Conservation (phyloP, 2,329 filamentous ascomycete genomes). For the Alternaria dauci region DNA sequence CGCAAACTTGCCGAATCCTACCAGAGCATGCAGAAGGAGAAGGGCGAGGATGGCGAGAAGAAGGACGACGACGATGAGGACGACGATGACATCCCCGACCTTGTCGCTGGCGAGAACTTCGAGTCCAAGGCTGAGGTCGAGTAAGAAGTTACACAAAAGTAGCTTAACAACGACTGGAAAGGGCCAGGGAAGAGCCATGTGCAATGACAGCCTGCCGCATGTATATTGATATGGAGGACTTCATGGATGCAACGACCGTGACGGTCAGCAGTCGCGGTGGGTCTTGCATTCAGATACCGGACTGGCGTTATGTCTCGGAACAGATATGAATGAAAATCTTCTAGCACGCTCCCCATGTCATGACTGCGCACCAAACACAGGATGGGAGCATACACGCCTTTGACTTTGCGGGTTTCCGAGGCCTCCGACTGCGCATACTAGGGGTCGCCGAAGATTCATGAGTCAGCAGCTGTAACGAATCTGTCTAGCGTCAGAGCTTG, state of each 20-base stretch:
- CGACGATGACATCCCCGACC: constrained; percentile 91
- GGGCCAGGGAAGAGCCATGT: constrained; percentile 26
- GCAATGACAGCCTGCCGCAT: constrained; percentile 33
- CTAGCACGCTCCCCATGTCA: constrained; percentile 30
- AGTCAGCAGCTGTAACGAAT: not conserved
- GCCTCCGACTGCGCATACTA: not conserved
- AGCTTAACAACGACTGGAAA: constrained; percentile 27
- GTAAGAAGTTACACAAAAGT: constrained; percentile 59
- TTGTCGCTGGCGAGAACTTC: constrained; percentile 97
- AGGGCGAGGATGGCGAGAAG: constrained; percentile 77
- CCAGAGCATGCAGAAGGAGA: constrained; percentile 97
- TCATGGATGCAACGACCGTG: constrained; percentile 26
- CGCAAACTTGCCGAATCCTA: constrained; percentile 99
- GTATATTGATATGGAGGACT: constrained; percentile 34
- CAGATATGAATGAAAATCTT: constrained; percentile 50
- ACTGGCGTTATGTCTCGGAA: constrained; percentile 45
- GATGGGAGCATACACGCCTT: not conserved
- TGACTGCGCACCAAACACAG: not conserved
- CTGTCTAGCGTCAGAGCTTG: not conserved
- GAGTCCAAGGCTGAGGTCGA: constrained; percentile 88
- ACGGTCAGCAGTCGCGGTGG: constrained; percentile 39
- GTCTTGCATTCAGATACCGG: constrained; percentile 43
- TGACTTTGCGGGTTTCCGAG: not conserved
- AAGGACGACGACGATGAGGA: constrained; percentile 68
- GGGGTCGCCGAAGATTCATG: not conserved